These are phyloP conservation scores for Uncinocarpus reesii DNA, from an alignment of 2,329 filamentous ascomycete genomes.

Conservation along the genomic window DNA sequence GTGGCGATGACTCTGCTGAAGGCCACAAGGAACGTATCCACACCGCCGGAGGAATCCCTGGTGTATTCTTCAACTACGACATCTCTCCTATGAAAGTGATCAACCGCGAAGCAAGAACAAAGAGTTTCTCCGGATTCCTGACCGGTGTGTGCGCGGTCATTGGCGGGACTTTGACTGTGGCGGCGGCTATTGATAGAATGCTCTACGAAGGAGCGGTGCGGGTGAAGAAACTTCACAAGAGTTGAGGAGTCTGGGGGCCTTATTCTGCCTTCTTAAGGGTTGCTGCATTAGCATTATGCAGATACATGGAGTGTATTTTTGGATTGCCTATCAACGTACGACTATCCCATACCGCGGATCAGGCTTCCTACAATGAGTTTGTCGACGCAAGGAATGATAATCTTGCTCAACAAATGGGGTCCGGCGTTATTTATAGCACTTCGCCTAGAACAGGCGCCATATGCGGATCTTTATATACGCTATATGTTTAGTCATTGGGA, in stretches of 20 bases:
- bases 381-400: no score
- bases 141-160: slow-evolving; percentile 91
- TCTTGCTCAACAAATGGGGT: no score
- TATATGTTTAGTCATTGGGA: no score
- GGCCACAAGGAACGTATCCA: slow-evolving; percentile 89
- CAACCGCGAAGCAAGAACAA: slow-evolving; percentile 82
- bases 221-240: slow-evolving; percentile 73
- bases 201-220: slow-evolving; percentile 78
- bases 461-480: no score
- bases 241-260: slow-evolving; percentile 29
- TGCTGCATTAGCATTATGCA: background rate
- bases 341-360: no score
- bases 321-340: no score
- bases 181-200: slow-evolving; percentile 81
- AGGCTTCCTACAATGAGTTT: no score
- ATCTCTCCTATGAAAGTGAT: slow-evolving; percentile 99
- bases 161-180: slow-evolving; percentile 89
- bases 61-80: slow-evolving; percentile 98
- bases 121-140: slow-evolving; percentile 84
- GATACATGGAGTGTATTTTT: background rate
- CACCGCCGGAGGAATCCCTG: slow-evolving; percentile 82
- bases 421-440: no score
- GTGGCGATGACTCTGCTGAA: slow-evolving; percentile 73
- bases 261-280: background rate
- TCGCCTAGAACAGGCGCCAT: no score